Percentiles rank a stretch among this genome's conserved stretches.
These are phyloP conservation scores for Plasmodium gaboni DNA, from an alignment of 169 alveolate genomes.

Conservation along the genomic window DNA sequence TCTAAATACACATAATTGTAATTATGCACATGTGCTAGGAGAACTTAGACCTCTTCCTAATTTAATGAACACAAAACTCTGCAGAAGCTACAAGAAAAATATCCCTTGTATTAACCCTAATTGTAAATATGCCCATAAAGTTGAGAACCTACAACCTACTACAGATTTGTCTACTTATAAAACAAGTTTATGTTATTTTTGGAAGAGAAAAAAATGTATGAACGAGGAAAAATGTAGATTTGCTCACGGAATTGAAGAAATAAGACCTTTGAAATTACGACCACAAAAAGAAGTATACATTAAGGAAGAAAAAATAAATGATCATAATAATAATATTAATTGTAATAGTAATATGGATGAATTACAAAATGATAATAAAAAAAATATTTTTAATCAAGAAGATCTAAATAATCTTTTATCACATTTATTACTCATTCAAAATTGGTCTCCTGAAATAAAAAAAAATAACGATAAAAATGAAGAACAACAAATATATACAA, in stretches of 20 bases:
- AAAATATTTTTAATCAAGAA: neutral
- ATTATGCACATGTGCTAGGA: slow-evolving; percentile 59
- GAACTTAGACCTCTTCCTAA: slow-evolving; percentile 68
- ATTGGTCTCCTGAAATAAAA: no score
- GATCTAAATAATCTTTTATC: no score
- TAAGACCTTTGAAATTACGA: slow-evolving; percentile 28
- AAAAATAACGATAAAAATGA: no score
- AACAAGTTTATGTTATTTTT: slow-evolving; percentile 57
- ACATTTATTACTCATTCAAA: no score
- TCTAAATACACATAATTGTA: slow-evolving; percentile 35
- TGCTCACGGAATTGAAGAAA: slow-evolving; percentile 74
- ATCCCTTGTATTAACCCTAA: slow-evolving; percentile 29
- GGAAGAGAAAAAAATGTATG: slow-evolving; percentile 74
- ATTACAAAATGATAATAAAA: no score
- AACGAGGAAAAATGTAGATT: slow-evolving; percentile 68
- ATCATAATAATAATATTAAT: neutral
- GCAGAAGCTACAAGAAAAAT: slow-evolving; percentile 58
- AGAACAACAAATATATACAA: no score
- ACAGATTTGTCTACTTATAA: slow-evolving; percentile 59
- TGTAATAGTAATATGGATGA: neutral
- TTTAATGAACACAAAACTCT: slow-evolving; percentile 50
- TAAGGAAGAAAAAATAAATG: neutral
- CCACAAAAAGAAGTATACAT: neutral
- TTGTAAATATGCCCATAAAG: slow-evolving; percentile 66
- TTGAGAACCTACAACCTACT: slow-evolving; percentile 61